These are phyloP conservation scores for Komagataella ulmi DNA, from an alignment of 805 yeast genomes.

Conservation along the genomic window DNA sequence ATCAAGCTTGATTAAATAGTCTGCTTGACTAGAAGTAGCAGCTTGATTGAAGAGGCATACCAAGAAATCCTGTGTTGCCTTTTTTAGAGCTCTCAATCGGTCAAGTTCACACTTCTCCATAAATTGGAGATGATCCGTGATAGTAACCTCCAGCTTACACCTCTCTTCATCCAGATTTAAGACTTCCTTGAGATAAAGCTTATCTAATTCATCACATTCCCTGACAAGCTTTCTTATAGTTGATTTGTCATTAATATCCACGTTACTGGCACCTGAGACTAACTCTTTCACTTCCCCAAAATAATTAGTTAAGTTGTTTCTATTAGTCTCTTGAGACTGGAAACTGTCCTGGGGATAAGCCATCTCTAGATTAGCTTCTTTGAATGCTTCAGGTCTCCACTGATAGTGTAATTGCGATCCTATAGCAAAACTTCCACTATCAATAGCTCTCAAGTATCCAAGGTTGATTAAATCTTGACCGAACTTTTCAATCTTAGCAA, in stretches of 20 bases:
- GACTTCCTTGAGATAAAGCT: constrained; percentile 39
- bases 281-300: constrained; percentile 2
- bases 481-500: constrained; percentile 51
- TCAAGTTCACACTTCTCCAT: constrained; percentile 79
- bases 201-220: constrained; percentile 48
- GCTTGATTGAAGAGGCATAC: constrained; percentile 52
- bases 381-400: constrained; percentile 64
- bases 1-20: constrained; percentile 21
- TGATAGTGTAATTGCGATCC: constrained; percentile 65
- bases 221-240: constrained; percentile 35
- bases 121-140: constrained; percentile 59
- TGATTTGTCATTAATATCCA: constrained; percentile 27
- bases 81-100: constrained; percentile 62
- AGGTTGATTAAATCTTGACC: constrained; percentile 58
- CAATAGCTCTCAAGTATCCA: constrained; percentile 54
- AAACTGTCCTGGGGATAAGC: background rate
- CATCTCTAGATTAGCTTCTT: constrained; percentile 25
- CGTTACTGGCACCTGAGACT: constrained; percentile 2
- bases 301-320: constrained; percentile 1
- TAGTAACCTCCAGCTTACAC: constrained; percentile 60
- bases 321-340: background rate
- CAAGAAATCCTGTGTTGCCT: constrained; percentile 60
- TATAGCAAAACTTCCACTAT: constrained; percentile 52
- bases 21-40: constrained; percentile 17
- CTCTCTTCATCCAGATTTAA: constrained; percentile 48